Evolutionary conservation across 345 rosid species (phyloP).

Genomic region (Lepidium aucheri): DNA sequence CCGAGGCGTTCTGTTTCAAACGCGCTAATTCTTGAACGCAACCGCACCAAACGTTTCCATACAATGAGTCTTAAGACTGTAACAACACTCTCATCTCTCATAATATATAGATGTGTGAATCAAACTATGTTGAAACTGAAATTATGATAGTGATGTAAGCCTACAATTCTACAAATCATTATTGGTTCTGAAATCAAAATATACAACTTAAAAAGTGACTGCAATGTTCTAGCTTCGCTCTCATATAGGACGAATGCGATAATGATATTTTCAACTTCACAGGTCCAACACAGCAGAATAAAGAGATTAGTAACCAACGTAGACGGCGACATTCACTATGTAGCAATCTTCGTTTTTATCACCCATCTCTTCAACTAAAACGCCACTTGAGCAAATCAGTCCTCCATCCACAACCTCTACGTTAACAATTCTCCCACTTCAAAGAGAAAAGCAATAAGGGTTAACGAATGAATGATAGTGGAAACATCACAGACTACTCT

Average conservation of each 20-base stretch:
- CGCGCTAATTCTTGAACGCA: not conserved
- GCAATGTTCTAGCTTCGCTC: not conserved
- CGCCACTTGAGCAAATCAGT: constrained; percentile 80
- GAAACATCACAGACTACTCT: not conserved
- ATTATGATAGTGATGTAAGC: not conserved
- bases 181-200: not conserved
- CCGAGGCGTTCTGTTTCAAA: not conserved
- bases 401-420: constrained; percentile 87
- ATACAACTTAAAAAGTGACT: not conserved
- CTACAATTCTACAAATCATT: not conserved
- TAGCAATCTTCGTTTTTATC: constrained; percentile 84
- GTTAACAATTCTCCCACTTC: constrained; percentile 55
- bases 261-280: not conserved
- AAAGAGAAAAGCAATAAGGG: not conserved
- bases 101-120: not conserved
- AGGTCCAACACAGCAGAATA: not conserved
- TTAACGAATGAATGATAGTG: not conserved
- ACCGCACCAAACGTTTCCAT: not conserved
- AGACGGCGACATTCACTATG: constrained; percentile 81
- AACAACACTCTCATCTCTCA: no score
- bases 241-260: not conserved
- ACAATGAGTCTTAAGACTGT: no score
- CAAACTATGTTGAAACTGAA: not conserved
- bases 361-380: constrained; percentile 78
- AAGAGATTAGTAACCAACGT: constrained; percentile 57